Base-by-base conservation (phyloP, 352 stramenopile genomes). In the Globisporangium paroecandrum region DNA sequence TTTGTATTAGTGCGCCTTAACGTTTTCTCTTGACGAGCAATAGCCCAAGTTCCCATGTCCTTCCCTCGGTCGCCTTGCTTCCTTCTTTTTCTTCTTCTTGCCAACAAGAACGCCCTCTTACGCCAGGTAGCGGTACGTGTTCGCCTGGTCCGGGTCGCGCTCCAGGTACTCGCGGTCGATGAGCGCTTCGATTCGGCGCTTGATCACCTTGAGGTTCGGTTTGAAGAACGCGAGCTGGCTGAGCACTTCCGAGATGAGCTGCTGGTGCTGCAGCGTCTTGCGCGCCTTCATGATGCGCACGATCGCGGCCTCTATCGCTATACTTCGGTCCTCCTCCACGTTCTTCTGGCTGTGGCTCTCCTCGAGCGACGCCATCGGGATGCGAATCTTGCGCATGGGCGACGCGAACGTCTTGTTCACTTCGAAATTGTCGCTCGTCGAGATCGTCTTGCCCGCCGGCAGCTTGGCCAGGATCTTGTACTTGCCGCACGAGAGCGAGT, bases 221-320 rank as follows among this genome's bases (percentile, higher is more conserved):
- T 97, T 97, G 87, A 99, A 99, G 74, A 99, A 99, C 7, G 91
- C 84, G 41, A 99, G 85, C 74, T 99, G 97, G 41, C 83, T 96
- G 47, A 99, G 77, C 61, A 99, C 97, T 79, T 99, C 97, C 43
- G 97, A 98, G 54, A 99, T 92, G 13, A 99, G 88, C 75, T 99
- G 93, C 76, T 99, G 95, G 77, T 99, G 98, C 64, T 97, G 85
- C 63, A 99, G 81, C 36, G 94, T 98, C 80, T 99, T 99, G 66
- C 96, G 83, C 22, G 96, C 96, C 83, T 99, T 99, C 98, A 99
- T 99, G 82, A 99, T 99, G 77, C 98, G 94, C 49, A 99, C 98
- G 73, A 99, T 99, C 13, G 97, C 97, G 46, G 98, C 98, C 85
- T 99, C 98, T 75, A 99, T 99, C 22, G 97, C 97, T 81, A 99